Base-by-base conservation (phyloP, 768 basidiomycete species). In the Candolleomyces aberdarensis region DNA sequence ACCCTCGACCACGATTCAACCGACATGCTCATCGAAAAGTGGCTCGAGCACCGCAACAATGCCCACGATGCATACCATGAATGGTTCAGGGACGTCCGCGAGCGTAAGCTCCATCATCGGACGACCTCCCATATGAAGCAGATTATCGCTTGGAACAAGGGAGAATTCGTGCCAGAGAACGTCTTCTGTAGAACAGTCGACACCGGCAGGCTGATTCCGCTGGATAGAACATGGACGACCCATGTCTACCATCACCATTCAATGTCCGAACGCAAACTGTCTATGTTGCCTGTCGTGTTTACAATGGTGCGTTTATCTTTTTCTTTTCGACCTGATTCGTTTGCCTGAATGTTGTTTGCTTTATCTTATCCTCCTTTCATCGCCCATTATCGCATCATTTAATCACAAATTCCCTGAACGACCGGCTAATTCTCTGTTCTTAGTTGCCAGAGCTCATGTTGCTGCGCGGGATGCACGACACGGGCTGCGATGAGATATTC, bases 401-500 rank as follows among this genome's bases (percentile, higher is more conserved):
- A n/a, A n/a, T 29, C 39, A 15, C 39, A 11, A 22, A 19, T 8
- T 40, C 39, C 11, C 36, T 32, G 36, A 40, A 11, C 17, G 46
- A 17, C 32, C 49, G 39, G 46, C 47, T 57, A 49, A 47, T 31
- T 26, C 48, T 48, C 56, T 56, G 63, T 56, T 51, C 64, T 22
- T 64, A 91, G 89, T 78, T 91, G 46, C 89, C 89, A 32, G 89
- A 91, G 72, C 80, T 91, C 26, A 89, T 91, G 87, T 79, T 91
- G 52, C 74, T 91, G 53, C 80, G 89, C 15, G 89, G 88, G 55
- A 91, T 91, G 89, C 89, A 91, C 68, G 89, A 91, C 66, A 78
- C 81, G 41, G 87, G 87, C 39, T 89, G 89, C 74, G 89, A 91
- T 71, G 88, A 91, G 59, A 83, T 91, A 56, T 89, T 82, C 64